Percentiles rank a stretch among this genome's conserved stretches.
These are phyloP conservation scores for Pythium volutum DNA, from an alignment of 352 stramenopile genomes.

Conservation along the genomic window DNA sequence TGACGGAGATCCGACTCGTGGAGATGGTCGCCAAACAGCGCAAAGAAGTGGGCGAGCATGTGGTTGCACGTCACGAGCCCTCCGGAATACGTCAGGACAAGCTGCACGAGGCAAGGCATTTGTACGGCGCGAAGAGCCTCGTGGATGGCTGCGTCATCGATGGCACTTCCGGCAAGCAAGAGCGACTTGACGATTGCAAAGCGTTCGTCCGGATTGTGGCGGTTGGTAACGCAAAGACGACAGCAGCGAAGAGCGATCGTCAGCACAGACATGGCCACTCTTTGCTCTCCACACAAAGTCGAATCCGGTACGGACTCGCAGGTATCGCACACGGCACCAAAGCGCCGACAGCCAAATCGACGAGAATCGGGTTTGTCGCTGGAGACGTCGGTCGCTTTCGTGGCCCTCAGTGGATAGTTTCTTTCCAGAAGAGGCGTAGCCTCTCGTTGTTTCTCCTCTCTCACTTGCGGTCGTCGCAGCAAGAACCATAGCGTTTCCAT, in stretches of 20 bases:
- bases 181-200: slow-evolving; percentile 23
- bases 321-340: slow-evolving; percentile 23
- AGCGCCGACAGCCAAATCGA: slow-evolving; percentile 26
- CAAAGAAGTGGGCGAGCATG: neutral
- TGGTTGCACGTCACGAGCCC: neutral
- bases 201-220: neutral
- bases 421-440: no score
- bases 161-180: neutral
- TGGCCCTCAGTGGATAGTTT: neutral
- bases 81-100: neutral
- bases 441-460: neutral
- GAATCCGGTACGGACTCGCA: slow-evolving; percentile 4
- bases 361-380: neutral
- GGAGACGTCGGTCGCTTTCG: neutral
- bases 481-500: slow-evolving; percentile 28
- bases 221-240: neutral
- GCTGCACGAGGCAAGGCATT: neutral
- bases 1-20: neutral
- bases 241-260: slow-evolving; percentile 33
- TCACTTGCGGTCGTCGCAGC: neutral
- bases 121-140: neutral
- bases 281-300: neutral
- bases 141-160: slow-evolving; percentile 6
- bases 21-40: neutral
- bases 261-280: slow-evolving; percentile 23